Conservation (phyloP, 805 yeast species). For the Barnettozyma sucrosica region DNA sequence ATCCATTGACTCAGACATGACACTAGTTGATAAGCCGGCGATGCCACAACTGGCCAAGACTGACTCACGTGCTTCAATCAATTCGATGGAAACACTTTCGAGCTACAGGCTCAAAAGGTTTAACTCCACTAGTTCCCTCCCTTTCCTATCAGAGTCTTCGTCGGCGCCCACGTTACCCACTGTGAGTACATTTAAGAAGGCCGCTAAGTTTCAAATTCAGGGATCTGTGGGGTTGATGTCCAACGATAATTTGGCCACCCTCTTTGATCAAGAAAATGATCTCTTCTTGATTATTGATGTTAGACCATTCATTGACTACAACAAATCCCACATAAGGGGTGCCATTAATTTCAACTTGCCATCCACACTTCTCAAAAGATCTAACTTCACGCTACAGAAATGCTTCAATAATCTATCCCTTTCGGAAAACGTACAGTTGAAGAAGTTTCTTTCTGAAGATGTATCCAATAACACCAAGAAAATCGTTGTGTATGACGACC, state of each 20-base stretch:
- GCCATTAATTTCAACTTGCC: conserved; percentile 82
- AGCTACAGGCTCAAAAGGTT: conserved; percentile 15
- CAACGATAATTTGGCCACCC: conserved; percentile 7
- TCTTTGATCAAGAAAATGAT: conserved; percentile 10
- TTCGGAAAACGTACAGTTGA: conserved; percentile 41
- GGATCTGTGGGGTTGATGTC: conserved; percentile 8
- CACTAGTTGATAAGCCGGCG: conserved; percentile 1
- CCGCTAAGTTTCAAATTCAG: conserved; percentile 15
- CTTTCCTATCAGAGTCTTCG: conserved; percentile 6
- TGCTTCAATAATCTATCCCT: conserved; percentile 56
- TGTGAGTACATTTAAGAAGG: conserved; percentile 10
- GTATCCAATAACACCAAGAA: conserved; percentile 7
- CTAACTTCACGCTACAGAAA: conserved; percentile 59
- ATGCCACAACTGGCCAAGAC: background rate
- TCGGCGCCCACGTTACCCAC: conserved; percentile 7
- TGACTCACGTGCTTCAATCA: conserved; percentile 16
- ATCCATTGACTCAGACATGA: conserved; percentile 2
- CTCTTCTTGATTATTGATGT: conserved; percentile 59
- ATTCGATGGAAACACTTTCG: conserved; percentile 16
- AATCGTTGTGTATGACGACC: conserved; percentile 22
- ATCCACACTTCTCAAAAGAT: conserved; percentile 76
- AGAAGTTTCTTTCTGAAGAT: conserved; percentile 28
- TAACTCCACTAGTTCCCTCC: conserved; percentile 17
- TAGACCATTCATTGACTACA: conserved; percentile 73
- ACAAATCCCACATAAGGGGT: conserved; percentile 47